Evolutionary conservation across 1,139 yeast genomes (phyloP).

Genomic region (Ogataea hybrid): DNA sequence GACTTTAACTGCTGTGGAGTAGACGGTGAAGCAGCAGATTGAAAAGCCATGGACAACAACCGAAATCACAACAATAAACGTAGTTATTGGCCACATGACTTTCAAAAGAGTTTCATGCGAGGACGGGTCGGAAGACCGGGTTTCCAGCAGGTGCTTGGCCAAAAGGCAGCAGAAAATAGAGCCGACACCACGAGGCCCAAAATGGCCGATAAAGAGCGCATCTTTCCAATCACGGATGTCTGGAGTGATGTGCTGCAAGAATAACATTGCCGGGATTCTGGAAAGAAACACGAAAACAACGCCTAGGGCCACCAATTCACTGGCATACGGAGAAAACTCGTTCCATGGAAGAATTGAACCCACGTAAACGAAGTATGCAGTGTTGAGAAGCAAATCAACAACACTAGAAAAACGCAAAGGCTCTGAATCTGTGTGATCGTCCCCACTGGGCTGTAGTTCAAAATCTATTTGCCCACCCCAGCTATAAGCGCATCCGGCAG

Average conservation of each 20-base stretch:
- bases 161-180: conserved; percentile 31
- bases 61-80: conserved; percentile 29
- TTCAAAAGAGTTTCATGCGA: conserved; percentile 12
- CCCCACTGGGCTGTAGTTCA: conserved; percentile 5
- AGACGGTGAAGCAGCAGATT: conserved; percentile 18
- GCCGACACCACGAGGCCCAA: conserved; percentile 49
- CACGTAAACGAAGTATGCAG: conserved; percentile 82
- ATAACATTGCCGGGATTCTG: conserved; percentile 67
- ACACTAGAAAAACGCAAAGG: conserved; percentile 82
- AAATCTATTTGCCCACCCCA: conserved; percentile 85
- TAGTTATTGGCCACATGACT: conserved; percentile 31
- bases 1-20: conserved; percentile 13
- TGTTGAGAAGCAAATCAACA: conserved; percentile 73
- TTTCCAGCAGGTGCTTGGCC: conserved; percentile 19
- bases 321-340: conserved; percentile 62
- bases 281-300: conserved; percentile 72
- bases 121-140: background rate
- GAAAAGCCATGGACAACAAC: conserved; percentile 32
- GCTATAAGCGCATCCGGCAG: conserved; percentile 91
- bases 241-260: conserved; percentile 35
- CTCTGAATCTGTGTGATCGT: conserved; percentile 33
- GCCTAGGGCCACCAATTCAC: conserved; percentile 79
- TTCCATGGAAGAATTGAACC: conserved; percentile 96
- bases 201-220: conserved; percentile 41
- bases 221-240: conserved; percentile 37